Conservation (phyloP, 768 basidiomycete species). For the Lepiota subincarnata region DNA sequence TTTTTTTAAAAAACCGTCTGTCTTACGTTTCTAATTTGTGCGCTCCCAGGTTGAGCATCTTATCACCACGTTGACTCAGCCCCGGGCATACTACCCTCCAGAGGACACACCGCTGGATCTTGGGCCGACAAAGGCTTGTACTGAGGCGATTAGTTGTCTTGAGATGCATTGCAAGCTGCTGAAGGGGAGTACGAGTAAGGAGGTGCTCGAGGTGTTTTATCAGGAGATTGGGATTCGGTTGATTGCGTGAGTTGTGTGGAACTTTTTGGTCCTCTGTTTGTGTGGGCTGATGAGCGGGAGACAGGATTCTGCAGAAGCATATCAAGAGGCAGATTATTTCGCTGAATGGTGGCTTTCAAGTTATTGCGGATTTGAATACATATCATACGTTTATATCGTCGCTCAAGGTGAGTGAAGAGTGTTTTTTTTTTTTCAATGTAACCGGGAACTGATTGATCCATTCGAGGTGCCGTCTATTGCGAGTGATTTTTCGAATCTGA, state of each 20-base stretch:
- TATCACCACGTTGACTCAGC: conserved; percentile 74
- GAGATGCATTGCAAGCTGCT: conserved; percentile 89
- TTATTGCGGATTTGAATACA: conserved; percentile 93
- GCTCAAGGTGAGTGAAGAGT: conserved; percentile 53
- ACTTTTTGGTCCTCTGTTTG: too few relatives aligned
- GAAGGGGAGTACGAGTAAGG: conserved; percentile 91
- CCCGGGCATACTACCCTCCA: conserved; percentile 87
- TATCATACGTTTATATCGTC: conserved; percentile 88
- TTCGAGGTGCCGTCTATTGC: conserved; percentile 70
- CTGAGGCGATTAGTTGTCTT: conserved; percentile 85
- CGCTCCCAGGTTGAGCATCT: conserved; percentile 86
- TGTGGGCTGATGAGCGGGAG: not conserved
- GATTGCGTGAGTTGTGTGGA: conserved; percentile 72
- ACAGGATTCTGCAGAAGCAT: conserved; percentile 93
- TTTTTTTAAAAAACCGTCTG: not conserved
- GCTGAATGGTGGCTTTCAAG: conserved; percentile 87
- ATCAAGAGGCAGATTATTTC: conserved; percentile 98
- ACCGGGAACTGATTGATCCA: not conserved
- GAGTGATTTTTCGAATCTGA: conserved; percentile 88
- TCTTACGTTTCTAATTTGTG: not conserved
- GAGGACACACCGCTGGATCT: conserved; percentile 79
- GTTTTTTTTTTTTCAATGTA: not conserved
- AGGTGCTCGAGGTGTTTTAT: conserved; percentile 96
- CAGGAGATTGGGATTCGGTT: conserved; percentile 93
- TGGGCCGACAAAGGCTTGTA: conserved; percentile 81